phyloP scores from a whole-genome alignment of 164 flowering plant species.

The Magnolia sinica region DNA sequence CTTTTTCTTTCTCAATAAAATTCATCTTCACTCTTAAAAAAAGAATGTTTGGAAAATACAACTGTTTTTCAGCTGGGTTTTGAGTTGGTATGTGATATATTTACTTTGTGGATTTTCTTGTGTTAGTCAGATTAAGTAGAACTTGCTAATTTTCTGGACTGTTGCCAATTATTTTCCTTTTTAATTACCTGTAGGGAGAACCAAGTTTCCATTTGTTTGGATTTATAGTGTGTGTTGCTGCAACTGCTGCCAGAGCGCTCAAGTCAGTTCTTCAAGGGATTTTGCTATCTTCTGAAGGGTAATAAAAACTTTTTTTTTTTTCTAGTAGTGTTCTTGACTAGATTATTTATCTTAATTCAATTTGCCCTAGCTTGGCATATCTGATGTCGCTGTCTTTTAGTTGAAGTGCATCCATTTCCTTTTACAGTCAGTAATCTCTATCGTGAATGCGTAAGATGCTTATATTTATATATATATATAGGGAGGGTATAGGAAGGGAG shows the following conservation, averaged over 20 bases:
- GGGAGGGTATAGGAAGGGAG: too few species aligned
- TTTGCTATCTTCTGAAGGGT: constrained; percentile 62
- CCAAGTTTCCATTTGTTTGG: constrained; percentile 65
- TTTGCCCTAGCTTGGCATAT: background rate
- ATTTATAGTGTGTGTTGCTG: constrained; percentile 56
- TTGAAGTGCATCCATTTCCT: background rate
- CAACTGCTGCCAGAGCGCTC: constrained; percentile 59
- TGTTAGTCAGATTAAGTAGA: background rate
- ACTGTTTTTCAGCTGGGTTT: too few species aligned
- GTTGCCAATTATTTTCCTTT: background rate
- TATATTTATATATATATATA: too few species aligned
- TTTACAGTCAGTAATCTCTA: background rate
- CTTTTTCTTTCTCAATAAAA: too few species aligned
- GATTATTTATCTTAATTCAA: background rate
- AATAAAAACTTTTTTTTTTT: background rate
- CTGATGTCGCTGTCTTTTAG: background rate
- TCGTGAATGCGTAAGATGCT: background rate
- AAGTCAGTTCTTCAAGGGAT: constrained; percentile 62
- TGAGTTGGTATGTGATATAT: too few species aligned
- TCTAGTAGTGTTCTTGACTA: background rate
- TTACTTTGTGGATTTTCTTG: too few species aligned
- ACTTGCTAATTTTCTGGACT: background rate
- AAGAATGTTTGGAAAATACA: too few species aligned
- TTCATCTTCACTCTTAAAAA: too few species aligned
- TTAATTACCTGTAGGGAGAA: constrained; percentile 44